phyloP scores from a whole-genome alignment of 805 yeast species.

The Schizosaccharomyces lindneri region DNA sequence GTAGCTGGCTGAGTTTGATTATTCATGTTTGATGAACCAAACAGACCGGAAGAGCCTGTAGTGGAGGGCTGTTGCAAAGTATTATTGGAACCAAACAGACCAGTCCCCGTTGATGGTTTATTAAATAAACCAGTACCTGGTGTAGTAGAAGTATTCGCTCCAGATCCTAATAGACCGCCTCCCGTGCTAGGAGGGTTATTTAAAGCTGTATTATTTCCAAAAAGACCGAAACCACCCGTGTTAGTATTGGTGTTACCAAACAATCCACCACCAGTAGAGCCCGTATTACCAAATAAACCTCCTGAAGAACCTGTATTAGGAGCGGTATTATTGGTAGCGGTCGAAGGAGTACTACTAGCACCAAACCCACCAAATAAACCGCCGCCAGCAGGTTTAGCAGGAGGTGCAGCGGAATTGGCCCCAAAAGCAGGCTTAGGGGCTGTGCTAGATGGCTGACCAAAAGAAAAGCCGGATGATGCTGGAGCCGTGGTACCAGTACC shows the following conservation, averaged over 20 bases:
- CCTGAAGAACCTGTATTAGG: slow-evolving; percentile 11
- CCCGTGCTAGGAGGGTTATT: slow-evolving; percentile 5
- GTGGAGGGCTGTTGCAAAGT: slow-evolving; percentile 4
- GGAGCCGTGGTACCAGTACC: slow-evolving; percentile 17
- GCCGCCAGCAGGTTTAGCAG: slow-evolving; percentile 10
- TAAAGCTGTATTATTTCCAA: slow-evolving; percentile 6
- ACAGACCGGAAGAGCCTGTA: slow-evolving; percentile 10
- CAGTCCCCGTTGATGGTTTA: slow-evolving; percentile 5
- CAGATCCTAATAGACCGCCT: slow-evolving; percentile 17
- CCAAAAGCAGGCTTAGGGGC: slow-evolving; percentile 10
- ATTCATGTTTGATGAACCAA: slow-evolving; percentile 18
- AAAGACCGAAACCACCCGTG: slow-evolving; percentile 7
- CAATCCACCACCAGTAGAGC: slow-evolving; percentile 9
- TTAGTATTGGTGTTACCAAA: slow-evolving; percentile 7
- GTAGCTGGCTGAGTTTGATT: slow-evolving; percentile 4
- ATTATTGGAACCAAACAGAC: slow-evolving; percentile 10
- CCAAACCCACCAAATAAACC: slow-evolving; percentile 13
- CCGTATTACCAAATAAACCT: slow-evolving; percentile 13
- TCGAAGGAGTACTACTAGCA: slow-evolving; percentile 5
- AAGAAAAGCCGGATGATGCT: slow-evolving; percentile 3
- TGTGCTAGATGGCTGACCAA: slow-evolving; percentile 5
- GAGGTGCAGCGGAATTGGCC: slow-evolving; percentile 17
- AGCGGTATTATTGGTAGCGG: slow-evolving; percentile 4
- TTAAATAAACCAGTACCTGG: slow-evolving; percentile 13
- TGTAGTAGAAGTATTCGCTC: slow-evolving; percentile 8